Percentiles rank a stretch among this genome's conserved stretches.
These are phyloP conservation scores for Sanghuangporus weigelae DNA, from an alignment of 1,284 basidiomycete species.

Conservation along the genomic window DNA sequence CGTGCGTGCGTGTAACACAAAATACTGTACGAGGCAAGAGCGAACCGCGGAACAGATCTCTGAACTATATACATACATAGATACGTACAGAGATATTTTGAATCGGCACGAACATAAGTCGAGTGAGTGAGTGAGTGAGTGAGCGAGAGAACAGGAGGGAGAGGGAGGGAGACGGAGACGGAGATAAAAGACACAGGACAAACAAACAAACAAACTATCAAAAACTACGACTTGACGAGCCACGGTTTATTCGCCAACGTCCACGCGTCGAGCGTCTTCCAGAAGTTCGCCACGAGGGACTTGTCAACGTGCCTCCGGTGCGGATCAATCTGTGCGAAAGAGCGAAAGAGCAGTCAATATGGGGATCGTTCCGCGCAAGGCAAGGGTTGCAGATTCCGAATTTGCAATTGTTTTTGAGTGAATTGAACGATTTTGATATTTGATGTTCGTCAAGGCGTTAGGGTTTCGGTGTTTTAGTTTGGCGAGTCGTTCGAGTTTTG, in stretches of 20 bases:
- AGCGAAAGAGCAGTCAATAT: not conserved
- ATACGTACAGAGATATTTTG: too few relatives aligned
- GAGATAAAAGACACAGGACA: not conserved
- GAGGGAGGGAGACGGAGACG: not conserved
- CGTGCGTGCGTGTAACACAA: too few relatives aligned
- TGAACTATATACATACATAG: too few relatives aligned
- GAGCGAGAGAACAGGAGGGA: not conserved
- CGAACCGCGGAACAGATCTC: too few relatives aligned
- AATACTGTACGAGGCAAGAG: too few relatives aligned
- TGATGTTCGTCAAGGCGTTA: too few relatives aligned
- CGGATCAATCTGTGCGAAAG: conserved; percentile 79
- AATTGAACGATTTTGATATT: too few relatives aligned
- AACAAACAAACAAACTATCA: not conserved
- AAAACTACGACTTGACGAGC: conserved; percentile 40
- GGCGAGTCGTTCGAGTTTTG: too few relatives aligned
- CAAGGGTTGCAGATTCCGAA: not conserved
- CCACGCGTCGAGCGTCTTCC: conserved; percentile 89
- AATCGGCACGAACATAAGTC: too few relatives aligned
- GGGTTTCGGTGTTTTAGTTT: too few relatives aligned
- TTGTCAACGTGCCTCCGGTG: conserved; percentile 91
- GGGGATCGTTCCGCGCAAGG: not conserved
- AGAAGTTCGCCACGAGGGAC: conserved; percentile 91
- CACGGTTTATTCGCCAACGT: conserved; percentile 74
- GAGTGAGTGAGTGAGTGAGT: too few relatives aligned
- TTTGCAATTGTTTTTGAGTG: not conserved